Percentiles rank a stretch among this genome's conserved stretches.
Conservation (phyloP, 2,329 filamentous ascomycete genomes). For the Zymoseptoria brevis region DNA sequence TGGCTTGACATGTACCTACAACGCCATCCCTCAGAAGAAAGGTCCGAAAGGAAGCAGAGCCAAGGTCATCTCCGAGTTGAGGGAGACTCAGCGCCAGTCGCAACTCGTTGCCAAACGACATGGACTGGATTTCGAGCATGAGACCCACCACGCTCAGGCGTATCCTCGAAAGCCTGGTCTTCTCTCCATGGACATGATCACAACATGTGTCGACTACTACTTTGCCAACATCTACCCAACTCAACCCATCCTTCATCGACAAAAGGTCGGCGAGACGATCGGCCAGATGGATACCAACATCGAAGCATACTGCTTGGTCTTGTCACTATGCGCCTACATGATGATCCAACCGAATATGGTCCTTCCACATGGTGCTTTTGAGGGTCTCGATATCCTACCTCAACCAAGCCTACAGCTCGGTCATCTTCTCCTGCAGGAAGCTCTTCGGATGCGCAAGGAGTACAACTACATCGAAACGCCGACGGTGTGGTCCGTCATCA, state of each 20-base stretch:
- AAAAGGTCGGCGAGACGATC: slow-evolving; percentile 45
- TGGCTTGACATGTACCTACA: slow-evolving; percentile 55
- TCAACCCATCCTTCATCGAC: slow-evolving; percentile 51
- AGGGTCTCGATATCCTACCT: slow-evolving; percentile 44
- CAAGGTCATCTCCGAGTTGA: slow-evolving; percentile 55
- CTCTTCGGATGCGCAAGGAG: slow-evolving; percentile 47
- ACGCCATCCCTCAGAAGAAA: slow-evolving; percentile 57
- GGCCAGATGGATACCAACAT: slow-evolving; percentile 44
- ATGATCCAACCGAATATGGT: slow-evolving; percentile 44
- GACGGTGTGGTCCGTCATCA: slow-evolving; percentile 50
- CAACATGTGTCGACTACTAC: slow-evolving; percentile 52
- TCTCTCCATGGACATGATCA: slow-evolving; percentile 43
- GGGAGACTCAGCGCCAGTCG: slow-evolving; percentile 43
- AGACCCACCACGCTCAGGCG: slow-evolving; percentile 33
- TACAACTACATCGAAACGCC: slow-evolving; percentile 52
- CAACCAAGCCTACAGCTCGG: slow-evolving; percentile 41
- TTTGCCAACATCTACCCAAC: slow-evolving; percentile 57
- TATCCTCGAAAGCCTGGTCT: slow-evolving; percentile 43
- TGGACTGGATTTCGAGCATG: slow-evolving; percentile 34
- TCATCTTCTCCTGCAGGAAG: slow-evolving; percentile 51
- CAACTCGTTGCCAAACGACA: slow-evolving; percentile 36
- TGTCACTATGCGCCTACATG: slow-evolving; percentile 44
- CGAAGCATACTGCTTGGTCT: slow-evolving; percentile 52
- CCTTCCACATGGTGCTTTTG: slow-evolving; percentile 33
- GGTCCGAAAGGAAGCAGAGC: slow-evolving; percentile 56